Conservation (phyloP, 2,329 filamentous ascomycete genomes). For the Aspergillus brasiliensis region DNA sequence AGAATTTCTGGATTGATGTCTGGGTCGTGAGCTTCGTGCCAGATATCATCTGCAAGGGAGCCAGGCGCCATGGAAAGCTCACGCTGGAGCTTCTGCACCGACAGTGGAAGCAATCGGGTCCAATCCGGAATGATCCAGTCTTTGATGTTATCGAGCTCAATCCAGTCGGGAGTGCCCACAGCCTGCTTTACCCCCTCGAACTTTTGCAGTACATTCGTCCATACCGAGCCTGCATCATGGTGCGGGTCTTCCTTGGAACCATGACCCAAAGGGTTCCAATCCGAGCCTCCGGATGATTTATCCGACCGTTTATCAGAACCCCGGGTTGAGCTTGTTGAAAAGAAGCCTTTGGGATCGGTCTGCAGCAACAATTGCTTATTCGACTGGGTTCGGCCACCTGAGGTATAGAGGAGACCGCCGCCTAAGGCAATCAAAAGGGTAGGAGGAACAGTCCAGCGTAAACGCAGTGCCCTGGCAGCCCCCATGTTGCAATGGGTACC, state of each 20-base stretch:
- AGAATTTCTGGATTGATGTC: slow-evolving; percentile 82
- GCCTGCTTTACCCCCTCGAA: slow-evolving; percentile 44
- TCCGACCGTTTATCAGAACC: slow-evolving; percentile 16
- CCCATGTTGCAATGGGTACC: slow-evolving; percentile 35
- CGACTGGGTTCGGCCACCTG: slow-evolving; percentile 28
- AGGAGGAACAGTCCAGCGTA: slow-evolving; percentile 41
- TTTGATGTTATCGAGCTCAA: slow-evolving; percentile 59
- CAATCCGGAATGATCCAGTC: slow-evolving; percentile 79
- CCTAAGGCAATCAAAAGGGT: slow-evolving; percentile 33
- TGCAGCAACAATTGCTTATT: slow-evolving; percentile 22
- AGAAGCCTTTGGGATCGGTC: slow-evolving; percentile 25
- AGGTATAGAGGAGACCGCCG: slow-evolving; percentile 29
- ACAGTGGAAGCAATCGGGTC: slow-evolving; percentile 74
- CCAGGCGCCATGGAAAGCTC: slow-evolving; percentile 87
- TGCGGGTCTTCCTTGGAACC: slow-evolving; percentile 10
- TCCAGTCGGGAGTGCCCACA: slow-evolving; percentile 45
- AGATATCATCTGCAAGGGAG: slow-evolving; percentile 88
- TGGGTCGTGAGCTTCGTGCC: slow-evolving; percentile 85
- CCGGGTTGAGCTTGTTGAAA: slow-evolving; percentile 25
- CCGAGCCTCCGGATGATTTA: neutral
- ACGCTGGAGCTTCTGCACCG: slow-evolving; percentile 78
- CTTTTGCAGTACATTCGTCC: slow-evolving; percentile 55
- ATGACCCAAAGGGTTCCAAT: slow-evolving; percentile 10
- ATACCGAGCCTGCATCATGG: slow-evolving; percentile 41
- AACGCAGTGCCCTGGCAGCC: slow-evolving; percentile 33